These are phyloP conservation scores for Cercospora citrullina DNA, from an alignment of 2,329 filamentous ascomycete genomes.

Conservation along the genomic window DNA sequence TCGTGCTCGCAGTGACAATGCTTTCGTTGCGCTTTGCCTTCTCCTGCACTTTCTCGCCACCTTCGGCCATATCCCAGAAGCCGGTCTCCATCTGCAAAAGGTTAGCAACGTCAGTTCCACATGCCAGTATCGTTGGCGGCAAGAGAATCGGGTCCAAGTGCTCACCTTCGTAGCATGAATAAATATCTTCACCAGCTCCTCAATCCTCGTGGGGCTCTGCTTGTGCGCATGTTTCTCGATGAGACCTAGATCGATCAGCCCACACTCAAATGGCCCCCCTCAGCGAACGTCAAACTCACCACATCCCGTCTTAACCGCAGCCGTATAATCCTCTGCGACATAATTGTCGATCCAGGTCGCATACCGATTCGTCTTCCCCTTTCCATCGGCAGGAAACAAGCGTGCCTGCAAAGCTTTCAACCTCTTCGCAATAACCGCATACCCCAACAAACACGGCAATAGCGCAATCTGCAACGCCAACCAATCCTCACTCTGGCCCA, in stretches of 20 bases:
- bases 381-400: not conserved
- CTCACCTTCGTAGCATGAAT: constrained; percentile 77
- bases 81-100: constrained; percentile 64
- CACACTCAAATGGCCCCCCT: not conserved
- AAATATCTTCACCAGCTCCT: constrained; percentile 82
- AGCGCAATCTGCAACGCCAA: constrained; percentile 81
- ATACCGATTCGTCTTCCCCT: constrained; percentile 54
- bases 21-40: constrained; percentile 7
- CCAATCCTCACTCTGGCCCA: constrained; percentile 85
- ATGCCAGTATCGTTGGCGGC: not conserved
- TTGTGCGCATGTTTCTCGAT: constrained; percentile 73
- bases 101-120: not conserved
- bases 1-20: constrained; percentile 7
- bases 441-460: constrained; percentile 86
- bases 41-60: not conserved
- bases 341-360: constrained; percentile 94
- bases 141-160: not conserved
- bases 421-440: constrained; percentile 73
- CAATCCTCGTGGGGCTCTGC: constrained; percentile 72
- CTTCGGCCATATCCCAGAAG: constrained; percentile 69
- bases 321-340: constrained; percentile 72
- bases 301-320: constrained; percentile 69
- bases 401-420: constrained; percentile 58
- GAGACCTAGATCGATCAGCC: constrained; percentile 49
- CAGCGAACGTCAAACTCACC: constrained; percentile 54